Evolutionary conservation across 345 rosid species (phyloP), one percentile per base, ranked within the genome.

Genomic region (Linum usitatissimum): DNA sequence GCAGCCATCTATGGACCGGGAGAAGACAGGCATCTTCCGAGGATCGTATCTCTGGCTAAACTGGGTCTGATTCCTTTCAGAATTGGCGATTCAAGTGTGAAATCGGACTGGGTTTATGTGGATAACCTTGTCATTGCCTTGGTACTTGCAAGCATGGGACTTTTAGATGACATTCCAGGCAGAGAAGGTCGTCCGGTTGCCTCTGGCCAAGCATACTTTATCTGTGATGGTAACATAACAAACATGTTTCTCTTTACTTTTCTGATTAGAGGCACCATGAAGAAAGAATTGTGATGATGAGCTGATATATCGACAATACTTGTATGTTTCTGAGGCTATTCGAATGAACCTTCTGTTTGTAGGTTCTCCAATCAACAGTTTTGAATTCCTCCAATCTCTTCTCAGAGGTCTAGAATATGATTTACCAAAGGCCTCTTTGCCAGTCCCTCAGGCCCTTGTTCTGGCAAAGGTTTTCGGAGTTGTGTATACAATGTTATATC

Each of bases 1-100:
- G 96, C 98, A 59, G 96, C 98, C 58, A 85, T 92, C 34, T 88
- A 92, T 64, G 96, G 96, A 64, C 98, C 89, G 0, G 95, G 98
- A 3, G 96, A 92, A 80, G 96, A 88, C 66, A 79, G 98, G 55
- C 98, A 85, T 75, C 72, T 92, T 63, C 98, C 95, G 18, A 84
- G 98, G 77, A 85, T 92, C 55, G 63, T 92, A 61, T 80, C 82
- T 40, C 69, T 82, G 53, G 86, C 90, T 0, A 84, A 88, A 79
- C 30, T 89, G 57, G 95, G 96, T 55, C 74, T 92, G 64, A 14
- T 81, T 18, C 73, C 68, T 8, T 92, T 89, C 68, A 85, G 49
- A 68, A 76, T 81, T 45, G 96, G 98, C 69, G 81, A 75, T 63
- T 58, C 89, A 49, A 82, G 64, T 72, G 93, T 84, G 61, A 92